These are phyloP conservation scores for Cicer pinnatifidum DNA, from an alignment of 306 rosid genomes.

Conservation along the genomic window DNA sequence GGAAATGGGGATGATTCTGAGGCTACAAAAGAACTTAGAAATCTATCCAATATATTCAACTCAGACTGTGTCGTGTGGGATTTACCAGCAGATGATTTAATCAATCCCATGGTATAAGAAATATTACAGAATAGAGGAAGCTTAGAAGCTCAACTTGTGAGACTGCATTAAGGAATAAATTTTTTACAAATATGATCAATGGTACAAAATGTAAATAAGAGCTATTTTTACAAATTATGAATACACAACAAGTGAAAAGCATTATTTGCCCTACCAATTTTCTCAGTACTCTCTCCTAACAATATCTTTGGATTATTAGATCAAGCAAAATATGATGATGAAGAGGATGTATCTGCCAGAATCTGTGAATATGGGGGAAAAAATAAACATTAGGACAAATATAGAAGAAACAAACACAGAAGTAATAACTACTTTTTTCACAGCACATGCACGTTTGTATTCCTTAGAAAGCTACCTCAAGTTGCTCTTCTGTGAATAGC, in stretches of 20 bases:
- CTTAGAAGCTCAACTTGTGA: slow-evolving; percentile 46
- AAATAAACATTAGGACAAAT: slow-evolving; percentile 23
- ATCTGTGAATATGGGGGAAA: slow-evolving; percentile 58
- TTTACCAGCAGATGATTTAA: slow-evolving; percentile 78
- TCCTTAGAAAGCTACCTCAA: slow-evolving; percentile 65
- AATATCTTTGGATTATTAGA: slow-evolving; percentile 49
- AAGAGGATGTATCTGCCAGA: slow-evolving; percentile 94
- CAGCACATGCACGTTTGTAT: slow-evolving; percentile 6
- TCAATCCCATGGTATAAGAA: slow-evolving; percentile 67
- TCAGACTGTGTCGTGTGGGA: slow-evolving; percentile 87
- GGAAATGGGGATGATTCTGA: slow-evolving; percentile 66
- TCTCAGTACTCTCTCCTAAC: slow-evolving; percentile 51
- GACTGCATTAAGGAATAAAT: slow-evolving; percentile 53
- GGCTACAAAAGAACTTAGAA: slow-evolving; percentile 66
- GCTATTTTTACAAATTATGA: slow-evolving; percentile 59
- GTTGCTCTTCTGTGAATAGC: slow-evolving; percentile 88
- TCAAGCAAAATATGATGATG: slow-evolving; percentile 96
- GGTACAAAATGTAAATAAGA: slow-evolving; percentile 68
- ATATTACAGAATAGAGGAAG: slow-evolving; percentile 40
- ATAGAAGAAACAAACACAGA: neutral
- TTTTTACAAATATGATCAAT: slow-evolving; percentile 42
- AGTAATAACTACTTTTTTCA: slow-evolving; percentile 16
- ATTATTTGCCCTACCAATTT: slow-evolving; percentile 45
- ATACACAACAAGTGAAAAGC: slow-evolving; percentile 44
- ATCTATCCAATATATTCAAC: slow-evolving; percentile 70